Conservation (phyloP, 768 basidiomycete genomes). For the Epithele typhae region DNA sequence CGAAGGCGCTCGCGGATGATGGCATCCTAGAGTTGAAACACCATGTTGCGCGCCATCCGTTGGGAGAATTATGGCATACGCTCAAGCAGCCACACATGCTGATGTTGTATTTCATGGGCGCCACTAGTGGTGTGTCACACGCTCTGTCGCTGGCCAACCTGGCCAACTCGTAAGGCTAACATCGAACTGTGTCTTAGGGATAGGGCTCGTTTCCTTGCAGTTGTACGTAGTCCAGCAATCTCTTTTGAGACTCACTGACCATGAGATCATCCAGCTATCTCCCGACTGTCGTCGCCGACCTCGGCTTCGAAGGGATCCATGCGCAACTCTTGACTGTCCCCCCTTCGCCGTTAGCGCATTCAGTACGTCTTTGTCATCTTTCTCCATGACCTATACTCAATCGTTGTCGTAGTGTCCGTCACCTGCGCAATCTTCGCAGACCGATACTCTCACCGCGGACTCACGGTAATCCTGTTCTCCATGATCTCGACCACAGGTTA, state of each 20-base stretch:
- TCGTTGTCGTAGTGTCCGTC: constrained; percentile 28
- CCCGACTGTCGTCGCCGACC: constrained; percentile 22
- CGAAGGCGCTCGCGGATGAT: too few species aligned
- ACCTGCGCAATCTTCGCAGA: constrained; percentile 47
- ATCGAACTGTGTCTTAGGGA: too few species aligned
- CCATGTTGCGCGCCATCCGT: constrained; percentile 30
- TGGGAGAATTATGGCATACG: constrained; percentile 18
- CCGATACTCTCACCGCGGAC: constrained; percentile 45
- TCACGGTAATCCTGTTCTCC: constrained; percentile 40
- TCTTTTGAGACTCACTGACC: too few species aligned
- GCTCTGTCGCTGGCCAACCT: too few species aligned
- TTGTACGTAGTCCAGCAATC: too few species aligned
- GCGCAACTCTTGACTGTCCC: constrained; percentile 32
- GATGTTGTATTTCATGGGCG: constrained; percentile 51
- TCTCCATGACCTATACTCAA: background rate
- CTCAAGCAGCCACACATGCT: constrained; percentile 49
- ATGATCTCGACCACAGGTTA: constrained; percentile 46
- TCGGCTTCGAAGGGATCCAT: constrained; percentile 24
- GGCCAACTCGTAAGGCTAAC: too few species aligned
- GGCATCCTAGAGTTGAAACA: too few species aligned
- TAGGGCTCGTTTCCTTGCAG: too few species aligned
- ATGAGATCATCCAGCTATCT: constrained; percentile 19
- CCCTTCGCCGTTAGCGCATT: constrained; percentile 26
- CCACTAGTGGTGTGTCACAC: constrained; percentile 28
- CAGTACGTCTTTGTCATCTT: constrained; percentile 12